These are phyloP conservation scores for Leonotis leonurus DNA, from an alignment of 257 asterid genomes.

Conservation along the genomic window DNA sequence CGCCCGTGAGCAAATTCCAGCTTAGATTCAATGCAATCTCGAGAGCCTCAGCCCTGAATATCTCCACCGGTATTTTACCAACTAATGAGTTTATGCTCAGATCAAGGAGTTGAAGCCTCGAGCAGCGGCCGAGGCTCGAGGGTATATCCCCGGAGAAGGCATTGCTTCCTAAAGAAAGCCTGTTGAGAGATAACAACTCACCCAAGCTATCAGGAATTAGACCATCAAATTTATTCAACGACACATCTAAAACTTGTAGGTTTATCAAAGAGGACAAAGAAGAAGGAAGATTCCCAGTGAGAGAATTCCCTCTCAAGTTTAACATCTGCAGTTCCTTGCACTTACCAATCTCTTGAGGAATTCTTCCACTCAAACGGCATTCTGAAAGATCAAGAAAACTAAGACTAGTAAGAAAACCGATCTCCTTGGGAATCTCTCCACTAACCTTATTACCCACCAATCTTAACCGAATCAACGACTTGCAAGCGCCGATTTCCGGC, in stretches of 20 bases:
- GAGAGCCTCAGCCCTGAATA: constrained; percentile 50
- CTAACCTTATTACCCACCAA: constrained; percentile 48
- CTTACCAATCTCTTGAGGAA: constrained; percentile 61
- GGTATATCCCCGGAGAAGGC: constrained; percentile 57
- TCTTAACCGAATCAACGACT: constrained; percentile 50
- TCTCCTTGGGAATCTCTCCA: constrained; percentile 56
- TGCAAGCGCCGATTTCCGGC: constrained; percentile 57
- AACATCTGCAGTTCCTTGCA: constrained; percentile 61
- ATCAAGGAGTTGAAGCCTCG: constrained; percentile 65
- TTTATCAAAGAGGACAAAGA: constrained; percentile 45
- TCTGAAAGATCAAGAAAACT: constrained; percentile 68
- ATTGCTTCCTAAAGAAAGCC: constrained; percentile 48
- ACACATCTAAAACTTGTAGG: constrained; percentile 55
- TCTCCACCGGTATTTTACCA: constrained; percentile 47
- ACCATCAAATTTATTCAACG: constrained; percentile 49
- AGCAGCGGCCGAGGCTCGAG: constrained; percentile 41
- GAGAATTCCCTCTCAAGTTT: constrained; percentile 54
- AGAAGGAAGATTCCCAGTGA: constrained; percentile 39
- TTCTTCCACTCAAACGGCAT: constrained; percentile 39
- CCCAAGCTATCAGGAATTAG: constrained; percentile 51
- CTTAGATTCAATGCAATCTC: constrained; percentile 71
- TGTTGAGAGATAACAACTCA: constrained; percentile 40
- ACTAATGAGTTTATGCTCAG: constrained; percentile 52
- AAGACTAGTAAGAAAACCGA: constrained; percentile 43
- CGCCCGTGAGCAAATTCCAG: constrained; percentile 60